These are phyloP conservation scores for Oryza officinalis DNA, from an alignment of 176 grass and related monocot genomes.

Conservation along the genomic window DNA sequence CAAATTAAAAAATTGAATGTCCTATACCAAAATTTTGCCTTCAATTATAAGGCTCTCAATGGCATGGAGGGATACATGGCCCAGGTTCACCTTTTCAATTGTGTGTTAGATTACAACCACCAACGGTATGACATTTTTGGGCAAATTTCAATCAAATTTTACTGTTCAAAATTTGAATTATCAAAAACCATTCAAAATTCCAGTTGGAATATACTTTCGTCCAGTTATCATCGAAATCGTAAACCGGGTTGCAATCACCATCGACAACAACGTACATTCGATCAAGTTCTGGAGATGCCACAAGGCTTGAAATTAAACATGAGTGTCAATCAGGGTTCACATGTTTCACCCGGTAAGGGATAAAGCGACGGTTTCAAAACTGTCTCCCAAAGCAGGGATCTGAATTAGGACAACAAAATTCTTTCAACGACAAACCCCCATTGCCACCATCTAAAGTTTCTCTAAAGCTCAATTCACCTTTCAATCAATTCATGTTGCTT, in stretches of 20 bases:
- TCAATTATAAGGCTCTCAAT: too few species aligned
- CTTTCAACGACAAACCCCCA: neutral
- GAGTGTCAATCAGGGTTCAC: neutral
- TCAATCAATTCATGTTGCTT: neutral
- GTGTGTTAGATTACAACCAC: too few species aligned
- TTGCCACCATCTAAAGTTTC: neutral
- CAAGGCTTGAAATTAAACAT: slow-evolving; percentile 13
- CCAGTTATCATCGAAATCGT: too few species aligned
- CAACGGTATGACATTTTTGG: too few species aligned
- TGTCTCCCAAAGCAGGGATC: neutral
- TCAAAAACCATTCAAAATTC: too few species aligned
- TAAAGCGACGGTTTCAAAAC: neutral
- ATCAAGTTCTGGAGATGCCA: neutral
- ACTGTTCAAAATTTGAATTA: too few species aligned
- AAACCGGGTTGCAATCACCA: neutral
- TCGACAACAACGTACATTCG: neutral
- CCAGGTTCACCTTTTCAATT: too few species aligned
- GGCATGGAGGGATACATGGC: too few species aligned
- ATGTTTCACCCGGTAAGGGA: neutral
- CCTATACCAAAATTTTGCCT: too few species aligned
- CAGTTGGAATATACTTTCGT: too few species aligned
- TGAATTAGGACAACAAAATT: neutral
- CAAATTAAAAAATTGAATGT: too few species aligned
- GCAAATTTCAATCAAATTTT: too few species aligned
- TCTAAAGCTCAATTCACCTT: neutral